These are phyloP conservation scores for Tolypocladium tropicale DNA, from an alignment of 2,329 filamentous ascomycete species.

Conservation along the genomic window DNA sequence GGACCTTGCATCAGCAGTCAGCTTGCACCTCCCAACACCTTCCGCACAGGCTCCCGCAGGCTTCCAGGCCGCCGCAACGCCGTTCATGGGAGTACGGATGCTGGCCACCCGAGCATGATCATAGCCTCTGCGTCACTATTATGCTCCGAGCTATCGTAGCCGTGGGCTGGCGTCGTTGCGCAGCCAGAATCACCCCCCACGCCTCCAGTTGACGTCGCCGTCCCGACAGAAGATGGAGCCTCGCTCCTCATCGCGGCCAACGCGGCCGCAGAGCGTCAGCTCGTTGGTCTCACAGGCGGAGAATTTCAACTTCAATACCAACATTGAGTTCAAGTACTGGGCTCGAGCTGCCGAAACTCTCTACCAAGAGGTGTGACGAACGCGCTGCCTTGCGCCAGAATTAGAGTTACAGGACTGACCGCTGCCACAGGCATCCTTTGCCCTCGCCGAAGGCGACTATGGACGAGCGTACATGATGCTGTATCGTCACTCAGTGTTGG, in stretches of 20 bases:
- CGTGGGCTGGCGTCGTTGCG: conserved; percentile 2
- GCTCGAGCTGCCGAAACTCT: conserved; percentile 70
- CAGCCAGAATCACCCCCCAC: not conserved
- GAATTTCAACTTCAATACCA: conserved; percentile 70
- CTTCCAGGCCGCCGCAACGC: not conserved
- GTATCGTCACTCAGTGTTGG: conserved; percentile 80
- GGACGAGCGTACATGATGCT: conserved; percentile 83
- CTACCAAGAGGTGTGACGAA: conserved; percentile 61
- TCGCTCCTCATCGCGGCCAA: conserved; percentile 20
- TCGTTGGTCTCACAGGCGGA: conserved; percentile 68
- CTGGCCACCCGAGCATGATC: conserved; percentile 5
- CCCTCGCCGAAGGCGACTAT: conserved; percentile 75
- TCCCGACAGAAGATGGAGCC: conserved; percentile 15
- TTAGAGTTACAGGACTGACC: not conserved
- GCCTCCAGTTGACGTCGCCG: not conserved
- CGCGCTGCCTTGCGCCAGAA: not conserved
- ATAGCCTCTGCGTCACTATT: not conserved
- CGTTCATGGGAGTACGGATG: conserved; percentile 1
- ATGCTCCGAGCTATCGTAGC: conserved; percentile 1
- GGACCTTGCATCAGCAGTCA: not conserved
- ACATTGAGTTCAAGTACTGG: conserved; percentile 72
- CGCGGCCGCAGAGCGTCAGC: conserved; percentile 56
- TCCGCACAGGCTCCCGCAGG: not conserved
- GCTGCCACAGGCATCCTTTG: conserved; percentile 60
- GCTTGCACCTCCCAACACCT: not conserved